A percentile compares a stretch with the other conserved stretches of the same genome.
Conservation (phyloP, 2,329 filamentous ascomycete genomes). For the Drechslera avenae region DNA sequence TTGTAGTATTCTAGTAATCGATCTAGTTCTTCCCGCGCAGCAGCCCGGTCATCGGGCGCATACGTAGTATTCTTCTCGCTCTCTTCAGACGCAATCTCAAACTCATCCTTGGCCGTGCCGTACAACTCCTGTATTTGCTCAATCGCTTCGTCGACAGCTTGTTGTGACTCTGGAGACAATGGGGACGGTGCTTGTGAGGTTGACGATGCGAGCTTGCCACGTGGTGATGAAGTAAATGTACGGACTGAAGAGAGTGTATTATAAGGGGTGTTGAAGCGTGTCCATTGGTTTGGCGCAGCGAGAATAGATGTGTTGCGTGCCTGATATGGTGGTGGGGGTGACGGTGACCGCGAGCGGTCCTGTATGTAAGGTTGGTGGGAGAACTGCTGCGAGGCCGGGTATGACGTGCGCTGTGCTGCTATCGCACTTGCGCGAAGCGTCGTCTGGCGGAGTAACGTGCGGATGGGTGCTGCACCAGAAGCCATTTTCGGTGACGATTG, state of each 20-base stretch:
- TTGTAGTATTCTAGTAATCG: slow-evolving; percentile 56
- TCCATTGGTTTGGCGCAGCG: slow-evolving; percentile 37
- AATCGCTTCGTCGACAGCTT: slow-evolving; percentile 37
- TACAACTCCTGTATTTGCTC: slow-evolving; percentile 47
- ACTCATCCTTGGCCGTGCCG: slow-evolving; percentile 49
- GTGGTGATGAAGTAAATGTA: slow-evolving; percentile 32
- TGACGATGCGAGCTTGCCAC: slow-evolving; percentile 11
- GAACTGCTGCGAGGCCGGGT: slow-evolving; percentile 29
- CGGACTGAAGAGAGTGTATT: slow-evolving; percentile 40
- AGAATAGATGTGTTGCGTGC: slow-evolving; percentile 32
- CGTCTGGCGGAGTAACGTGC: slow-evolving; percentile 37
- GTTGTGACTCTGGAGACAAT: slow-evolving; percentile 28
- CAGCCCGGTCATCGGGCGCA: slow-evolving; percentile 59
- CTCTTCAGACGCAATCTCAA: slow-evolving; percentile 59
- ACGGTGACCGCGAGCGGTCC: slow-evolving; percentile 29
- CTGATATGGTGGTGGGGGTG: slow-evolving; percentile 33
- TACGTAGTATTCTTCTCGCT: slow-evolving; percentile 61
- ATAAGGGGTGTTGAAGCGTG: slow-evolving; percentile 38
- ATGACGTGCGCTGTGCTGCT: slow-evolving; percentile 28
- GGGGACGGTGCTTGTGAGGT: slow-evolving; percentile 7
- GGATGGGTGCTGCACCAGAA: slow-evolving; percentile 30
- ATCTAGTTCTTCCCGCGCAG: slow-evolving; percentile 59
- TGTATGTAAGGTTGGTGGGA: slow-evolving; percentile 15
- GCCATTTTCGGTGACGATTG: slow-evolving; percentile 31
- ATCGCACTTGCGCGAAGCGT: slow-evolving; percentile 33